phyloP scores from a whole-genome alignment of 257 asterid species.

The Plantago elongata region DNA sequence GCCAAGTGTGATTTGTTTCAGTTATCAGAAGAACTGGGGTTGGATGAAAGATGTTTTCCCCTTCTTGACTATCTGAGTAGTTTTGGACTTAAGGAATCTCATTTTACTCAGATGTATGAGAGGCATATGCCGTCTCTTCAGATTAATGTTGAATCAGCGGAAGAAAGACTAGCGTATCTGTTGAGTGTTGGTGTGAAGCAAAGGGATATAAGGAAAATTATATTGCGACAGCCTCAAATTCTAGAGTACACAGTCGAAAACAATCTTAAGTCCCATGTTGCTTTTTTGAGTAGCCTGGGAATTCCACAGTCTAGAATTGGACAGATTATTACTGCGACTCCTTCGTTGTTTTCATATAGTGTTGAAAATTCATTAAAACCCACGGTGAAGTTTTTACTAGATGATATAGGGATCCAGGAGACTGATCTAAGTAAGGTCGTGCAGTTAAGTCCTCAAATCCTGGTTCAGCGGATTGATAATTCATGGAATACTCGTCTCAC shows the following conservation, averaged over 20 bases:
- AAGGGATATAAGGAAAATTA: conserved; percentile 67
- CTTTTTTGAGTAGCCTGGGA: conserved; percentile 64
- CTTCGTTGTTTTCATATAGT: conserved; percentile 86
- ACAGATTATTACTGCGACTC: conserved; percentile 74
- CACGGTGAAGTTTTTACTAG: conserved; percentile 73
- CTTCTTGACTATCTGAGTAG: conserved; percentile 79
- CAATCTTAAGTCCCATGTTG: conserved; percentile 81
- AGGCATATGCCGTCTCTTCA: conserved; percentile 96
- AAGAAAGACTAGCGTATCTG: conserved; percentile 73
- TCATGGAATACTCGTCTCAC: conserved; percentile 73
- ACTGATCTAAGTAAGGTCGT: conserved; percentile 77
- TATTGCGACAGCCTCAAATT: conserved; percentile 90
- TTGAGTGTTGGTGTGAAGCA: conserved; percentile 79
- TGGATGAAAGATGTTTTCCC: conserved; percentile 72
- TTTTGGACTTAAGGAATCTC: conserved; percentile 77
- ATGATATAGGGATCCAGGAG: conserved; percentile 79
- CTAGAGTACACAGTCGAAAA: conserved; percentile 78
- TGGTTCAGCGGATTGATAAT: conserved; percentile 85
- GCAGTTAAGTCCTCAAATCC: conserved; percentile 94
- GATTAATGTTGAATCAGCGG: conserved; percentile 71
- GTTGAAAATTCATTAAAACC: conserved; percentile 86
- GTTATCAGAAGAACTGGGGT: conserved; percentile 67
- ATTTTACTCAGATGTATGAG: conserved; percentile 83
- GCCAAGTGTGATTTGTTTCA: conserved; percentile 40
- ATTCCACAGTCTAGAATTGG: conserved; percentile 87